Evolutionary conservation across 305 asterid genomes (phyloP), one percentile per base, ranked within the genome.

Genomic region (Solanum hybrid): DNA sequence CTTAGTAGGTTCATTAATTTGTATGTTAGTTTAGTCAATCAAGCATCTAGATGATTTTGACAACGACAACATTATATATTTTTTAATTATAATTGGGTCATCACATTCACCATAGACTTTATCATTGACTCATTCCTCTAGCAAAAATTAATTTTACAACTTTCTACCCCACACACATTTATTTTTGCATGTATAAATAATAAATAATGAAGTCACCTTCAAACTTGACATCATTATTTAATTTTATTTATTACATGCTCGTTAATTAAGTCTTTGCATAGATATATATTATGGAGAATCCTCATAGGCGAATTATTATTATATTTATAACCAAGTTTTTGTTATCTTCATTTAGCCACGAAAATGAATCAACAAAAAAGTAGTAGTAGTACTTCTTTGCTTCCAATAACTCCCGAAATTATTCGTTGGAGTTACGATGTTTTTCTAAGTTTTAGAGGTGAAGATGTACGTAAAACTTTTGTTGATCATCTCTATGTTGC

Each of bases 391-490:
- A 57, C 69, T 67, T n/a, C 8, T 11, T 69, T 69, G 33, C 6
- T 69, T 24, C 33, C 75, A 67, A 67, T 69, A 73, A 5, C 79
- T 14, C 36, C 22, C 1, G 79, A 73, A 28, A 69, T 69, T 69
- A 24, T 69, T 69, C 18, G 2, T 0, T n/a, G 86, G 86, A 37
- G 22, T 77, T 85, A 75, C 2, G 89, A 88, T 24, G 81, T 86
- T 86, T 86, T 86, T 10, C 20, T 86, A 39, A 86, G 37, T 61
- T 90, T 90, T 35, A 76, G 87, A 87, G 89, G 86, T 13, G 84
- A 89, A 39, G 90, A 89, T 35, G 40, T 85, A 29, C 88, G 90
- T 6, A 89, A 82, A 42, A 80, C 82, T 4, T 87, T 71, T 35
- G 69, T 87, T 12, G 90, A 78, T 20, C 80, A 90, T 88, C 88